Evolutionary conservation across 345 rosid species (phyloP), one percentile per base, ranked within the genome.

Genomic region (Salix purpurea): DNA sequence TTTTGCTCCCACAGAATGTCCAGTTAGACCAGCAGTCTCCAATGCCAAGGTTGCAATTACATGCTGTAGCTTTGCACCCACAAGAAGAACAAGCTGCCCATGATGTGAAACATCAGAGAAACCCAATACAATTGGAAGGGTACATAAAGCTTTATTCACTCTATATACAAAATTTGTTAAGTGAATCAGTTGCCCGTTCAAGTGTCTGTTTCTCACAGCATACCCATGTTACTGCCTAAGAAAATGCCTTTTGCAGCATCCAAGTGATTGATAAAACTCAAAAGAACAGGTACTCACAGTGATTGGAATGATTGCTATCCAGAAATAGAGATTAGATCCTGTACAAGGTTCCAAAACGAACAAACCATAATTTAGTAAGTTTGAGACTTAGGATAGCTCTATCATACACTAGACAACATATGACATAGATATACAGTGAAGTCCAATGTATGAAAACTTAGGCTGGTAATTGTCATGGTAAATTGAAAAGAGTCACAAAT

Each of bases 261-360:
- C 7, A 40, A 18, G n/a, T 66, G 74, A 67, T 24, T 11, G 12
- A 46, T 36, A 72, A 77, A 81, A 82, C 48, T 24, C 7, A 70
- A 69, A 54, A 70, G 56, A 30, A 64, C 69, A 67, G 39, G 62
- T 40, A 86, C 97, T 90, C 83, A 95, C 96, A 0, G 91, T 84
- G 70, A 92, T 72, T 54, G 99, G 99, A 82, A 96, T 91, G 78
- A 89, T 86, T 5, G 98, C 94, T 82, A 96, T 91, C 99, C 99
- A 96, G 82, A 96, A 96, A 84, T 96, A 96, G 30, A 96, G 99
- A 86, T 96, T 91, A 34, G 97, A 93, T 14, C 99, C 98, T 95
- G 91, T 67, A 73, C 48, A 72, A 74, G 5, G 65, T 24, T 70
- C 60, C 62, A 72, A 58, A 23, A 61, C 9, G 72, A 68, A 44